Evolutionary conservation across 164 flowering plant species (phyloP).

Genomic region (Umbellularia californica): DNA sequence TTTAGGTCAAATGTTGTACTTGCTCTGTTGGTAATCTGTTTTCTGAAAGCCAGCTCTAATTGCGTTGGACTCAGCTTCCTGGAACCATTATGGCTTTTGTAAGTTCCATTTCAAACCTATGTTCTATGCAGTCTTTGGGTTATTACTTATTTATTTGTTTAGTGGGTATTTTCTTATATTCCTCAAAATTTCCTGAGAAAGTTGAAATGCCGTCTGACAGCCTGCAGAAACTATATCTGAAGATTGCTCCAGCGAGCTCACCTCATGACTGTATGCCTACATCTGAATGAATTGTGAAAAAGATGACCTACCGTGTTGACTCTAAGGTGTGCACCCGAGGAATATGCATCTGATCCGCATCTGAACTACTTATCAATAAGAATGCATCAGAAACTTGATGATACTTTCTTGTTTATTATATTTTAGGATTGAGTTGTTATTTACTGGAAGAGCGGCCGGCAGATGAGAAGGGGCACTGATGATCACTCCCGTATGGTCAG

Average conservation of each 20-base stretch:
- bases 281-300: neutral
- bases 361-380: no score
- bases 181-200: no score
- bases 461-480: no score
- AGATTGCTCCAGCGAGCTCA: neutral
- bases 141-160: neutral
- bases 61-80: neutral
- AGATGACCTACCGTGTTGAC: neutral
- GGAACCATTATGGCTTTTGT: neutral
- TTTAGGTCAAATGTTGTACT: neutral
- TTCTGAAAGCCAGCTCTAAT: neutral
- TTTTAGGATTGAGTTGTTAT: no score
- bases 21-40: neutral
- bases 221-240: neutral
- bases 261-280: neutral
- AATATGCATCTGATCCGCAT: no score
- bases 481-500: no score
- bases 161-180: neutral
- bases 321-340: no score
- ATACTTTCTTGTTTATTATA: no score
- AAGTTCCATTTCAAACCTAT: neutral
- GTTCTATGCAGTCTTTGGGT: no score
- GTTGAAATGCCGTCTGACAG: neutral
- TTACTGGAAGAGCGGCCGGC: no score
- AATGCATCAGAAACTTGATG: no score